Base-by-base conservation (phyloP, 331 rosid species). In the Phaseolus coccineus region DNA sequence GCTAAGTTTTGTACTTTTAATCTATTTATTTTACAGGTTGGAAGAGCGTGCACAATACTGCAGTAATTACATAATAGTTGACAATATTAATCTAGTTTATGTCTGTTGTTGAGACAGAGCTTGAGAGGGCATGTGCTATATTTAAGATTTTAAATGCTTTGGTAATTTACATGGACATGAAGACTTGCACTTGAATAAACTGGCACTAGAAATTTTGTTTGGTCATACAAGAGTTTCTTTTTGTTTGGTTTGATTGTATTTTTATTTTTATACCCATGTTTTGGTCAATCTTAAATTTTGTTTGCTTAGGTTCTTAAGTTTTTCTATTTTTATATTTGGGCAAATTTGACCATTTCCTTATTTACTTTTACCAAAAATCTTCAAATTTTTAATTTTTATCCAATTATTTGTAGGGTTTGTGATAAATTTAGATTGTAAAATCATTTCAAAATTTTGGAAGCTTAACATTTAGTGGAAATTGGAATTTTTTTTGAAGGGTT, bases 91-190 rank as follows among this genome's bases (percentile, higher is more conserved):
- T 73, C 22, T 19, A 65, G 19, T 74, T 81, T n/a, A 42, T 67
- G 40, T 37, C 31, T 33, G 6, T 63, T 62, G 58, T 31, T 56
- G 22, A 70, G 74, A 40, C 7, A 3, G 68, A 64, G 39, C 73
- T 47, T 64, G 55, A 12, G 5, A 22, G 73, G 75, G 73, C 63
- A 28, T 65, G 44, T 53, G 58, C 67, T 52, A 65, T 28, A 27
- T 52, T 42, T 35, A 44, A 55, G 69, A 35, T 61, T 62, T 25
- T 57, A 19, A 59, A 30, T 80, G 82, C 62, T 53, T 40, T 27
- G 65, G 58, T 74, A 74, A 69, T 79, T 69, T 67, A 39, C 24
- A 10, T 57, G 67, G 78, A 66, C 68, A 22, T 77, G 70, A 25
- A 83, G 63, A 74, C 47, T 47, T 24, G 71, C 16, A 44, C 31